These are phyloP conservation scores for Lathyrus oleraceus DNA, from an alignment of 306 rosid genomes.

Conservation along the genomic window DNA sequence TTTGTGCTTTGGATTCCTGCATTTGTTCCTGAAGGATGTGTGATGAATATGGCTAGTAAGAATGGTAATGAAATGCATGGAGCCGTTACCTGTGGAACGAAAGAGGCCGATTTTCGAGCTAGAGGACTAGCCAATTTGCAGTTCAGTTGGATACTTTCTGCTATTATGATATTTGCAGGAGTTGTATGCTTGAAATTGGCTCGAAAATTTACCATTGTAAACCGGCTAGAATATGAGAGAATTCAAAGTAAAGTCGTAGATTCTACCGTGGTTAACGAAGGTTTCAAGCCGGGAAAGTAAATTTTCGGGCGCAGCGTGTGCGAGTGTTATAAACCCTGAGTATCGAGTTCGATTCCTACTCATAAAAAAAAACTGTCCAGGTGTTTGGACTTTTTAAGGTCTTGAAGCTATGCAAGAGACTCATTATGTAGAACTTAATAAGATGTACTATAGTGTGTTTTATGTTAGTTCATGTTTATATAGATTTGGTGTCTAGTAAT, in stretches of 20 bases:
- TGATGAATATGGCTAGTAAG: slow-evolving; percentile 33
- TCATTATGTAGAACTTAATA: slow-evolving; percentile 26
- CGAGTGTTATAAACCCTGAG: not conserved
- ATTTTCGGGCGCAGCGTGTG: not conserved
- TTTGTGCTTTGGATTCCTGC: slow-evolving; percentile 69
- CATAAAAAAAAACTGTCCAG: not conserved
- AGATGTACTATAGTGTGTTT: not conserved
- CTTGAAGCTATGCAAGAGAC: slow-evolving; percentile 26
- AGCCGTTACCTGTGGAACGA: slow-evolving; percentile 63
- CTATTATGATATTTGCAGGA: slow-evolving; percentile 60
- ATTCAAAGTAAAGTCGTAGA: slow-evolving; percentile 60
- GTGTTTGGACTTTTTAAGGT: slow-evolving; percentile 12
- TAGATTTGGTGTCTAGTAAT: slow-evolving; percentile 26
- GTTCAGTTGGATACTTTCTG: slow-evolving; percentile 85
- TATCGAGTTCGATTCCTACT: not conserved
- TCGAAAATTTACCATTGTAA: slow-evolving; percentile 42
- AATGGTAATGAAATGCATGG: slow-evolving; percentile 48
- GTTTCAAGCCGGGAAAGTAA: slow-evolving; percentile 51
- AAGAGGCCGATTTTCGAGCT: slow-evolving; percentile 68
- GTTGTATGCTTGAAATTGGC: slow-evolving; percentile 56
- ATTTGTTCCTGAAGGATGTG: slow-evolving; percentile 74
- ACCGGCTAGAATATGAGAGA: slow-evolving; percentile 67
- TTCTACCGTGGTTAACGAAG: slow-evolving; percentile 42
- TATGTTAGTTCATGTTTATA: not conserved
- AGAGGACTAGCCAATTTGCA: slow-evolving; percentile 84